Base-by-base conservation (phyloP, 306 rosid species). In the Cajanus cajan region DNA sequence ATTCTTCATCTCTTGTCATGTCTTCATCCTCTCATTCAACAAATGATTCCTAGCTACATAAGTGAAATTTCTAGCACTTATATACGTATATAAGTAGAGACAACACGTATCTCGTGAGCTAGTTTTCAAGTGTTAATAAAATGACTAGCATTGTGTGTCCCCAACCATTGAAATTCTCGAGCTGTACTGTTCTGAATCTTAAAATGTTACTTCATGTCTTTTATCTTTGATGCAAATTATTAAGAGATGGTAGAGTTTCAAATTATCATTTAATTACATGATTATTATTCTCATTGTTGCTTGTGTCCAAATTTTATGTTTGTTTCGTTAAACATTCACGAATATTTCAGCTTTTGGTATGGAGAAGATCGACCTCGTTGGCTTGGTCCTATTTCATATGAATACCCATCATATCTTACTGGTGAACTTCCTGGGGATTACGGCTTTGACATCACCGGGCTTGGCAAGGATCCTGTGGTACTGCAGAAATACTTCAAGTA, bases 381-480 rank as follows among this genome's bases (percentile, higher is more conserved):
- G 98, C 98, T 94, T 59, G 98, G 98, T 82, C 97, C 98, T 52
- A 85, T 94, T 73, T 90, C 92, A 22, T 92, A 87, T 74, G 89
- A 86, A 21, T 94, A 92, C 84, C 98, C 98, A 13, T 80, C 86
- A 33, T 76, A 92, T 89, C 96, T 94, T 66, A 86, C 80, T 52
- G 98, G 98, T 64, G 94, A 90, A 71, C 75, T 94, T 22, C 97
- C 98, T 6, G 98, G 98, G 43, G 98, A 94, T 84, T 94, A 92
- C 25, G 96, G 97, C 74, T 94, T 94, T 73, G 97, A 94, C 84
- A 76, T 90, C 87, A 90, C 91, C 18, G 92, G 88, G 71, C 87
- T 94, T 39, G 86, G 85, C 90, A 87, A 92, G 88, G 96, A 94
- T 85, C 91, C 94, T 1, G 71, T 70, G 59, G 85, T 89, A 75